phyloP scores from a whole-genome alignment of 495 filamentous ascomycete species.

The Talaromyces liani region DNA sequence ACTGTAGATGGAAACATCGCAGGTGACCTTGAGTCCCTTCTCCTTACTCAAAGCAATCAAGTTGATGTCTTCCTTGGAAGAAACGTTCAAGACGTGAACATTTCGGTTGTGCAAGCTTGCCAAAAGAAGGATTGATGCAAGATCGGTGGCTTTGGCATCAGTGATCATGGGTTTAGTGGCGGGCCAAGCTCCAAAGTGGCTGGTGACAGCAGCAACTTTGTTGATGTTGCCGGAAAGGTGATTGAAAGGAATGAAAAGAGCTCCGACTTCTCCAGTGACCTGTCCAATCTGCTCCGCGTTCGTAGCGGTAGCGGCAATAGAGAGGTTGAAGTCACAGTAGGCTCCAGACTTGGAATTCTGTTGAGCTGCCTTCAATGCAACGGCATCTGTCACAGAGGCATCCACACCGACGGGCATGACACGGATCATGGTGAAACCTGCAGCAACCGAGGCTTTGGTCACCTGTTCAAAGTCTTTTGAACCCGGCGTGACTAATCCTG shows the following conservation, averaged over 20 bases:
- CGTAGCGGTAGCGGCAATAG: slow-evolving; percentile 67
- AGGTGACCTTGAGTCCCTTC: slow-evolving; percentile 78
- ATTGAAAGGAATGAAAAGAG: slow-evolving; percentile 83
- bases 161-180: slow-evolving; percentile 77
- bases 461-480: slow-evolving; percentile 64
- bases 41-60: slow-evolving; percentile 75
- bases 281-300: slow-evolving; percentile 72
- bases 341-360: slow-evolving; percentile 59
- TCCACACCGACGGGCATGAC: slow-evolving; percentile 73
- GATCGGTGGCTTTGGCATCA: slow-evolving; percentile 75
- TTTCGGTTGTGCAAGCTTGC: slow-evolving; percentile 79
- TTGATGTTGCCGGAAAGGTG: slow-evolving; percentile 80
- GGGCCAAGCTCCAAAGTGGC: slow-evolving; percentile 77
- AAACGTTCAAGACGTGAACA: slow-evolving; percentile 77
- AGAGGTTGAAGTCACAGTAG: slow-evolving; percentile 82
- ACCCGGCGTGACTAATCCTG: slow-evolving; percentile 55
- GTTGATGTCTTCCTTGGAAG: slow-evolving; percentile 73
- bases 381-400: slow-evolving; percentile 64
- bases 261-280: slow-evolving; percentile 68
- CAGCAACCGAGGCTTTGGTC: slow-evolving; percentile 66
- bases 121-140: slow-evolving; percentile 71
- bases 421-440: slow-evolving; percentile 79
- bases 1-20: slow-evolving; percentile 76
- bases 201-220: slow-evolving; percentile 75
- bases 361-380: slow-evolving; percentile 67